These are phyloP conservation scores for Pyricularia sp. DNA, from an alignment of 2,329 filamentous ascomycete genomes.

Conservation along the genomic window DNA sequence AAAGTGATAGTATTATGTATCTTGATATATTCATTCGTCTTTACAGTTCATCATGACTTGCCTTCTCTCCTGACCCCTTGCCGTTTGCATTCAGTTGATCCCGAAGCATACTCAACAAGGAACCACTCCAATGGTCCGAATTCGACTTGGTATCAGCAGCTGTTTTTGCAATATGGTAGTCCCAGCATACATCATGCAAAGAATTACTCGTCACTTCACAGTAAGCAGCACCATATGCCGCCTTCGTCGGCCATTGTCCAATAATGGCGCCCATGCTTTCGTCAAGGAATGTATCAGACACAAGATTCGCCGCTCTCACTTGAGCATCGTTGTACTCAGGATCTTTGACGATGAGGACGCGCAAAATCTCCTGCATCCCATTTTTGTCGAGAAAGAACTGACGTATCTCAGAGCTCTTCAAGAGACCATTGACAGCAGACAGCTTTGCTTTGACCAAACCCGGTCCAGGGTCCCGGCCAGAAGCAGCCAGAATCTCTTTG, in stretches of 20 bases:
- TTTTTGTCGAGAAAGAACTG: slow-evolving; percentile 42
- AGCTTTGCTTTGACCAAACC: slow-evolving; percentile 29
- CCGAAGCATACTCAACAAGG: slow-evolving; percentile 22
- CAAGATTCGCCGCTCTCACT: slow-evolving; percentile 46
- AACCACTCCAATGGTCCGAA: slow-evolving; percentile 30
- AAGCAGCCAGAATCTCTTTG: slow-evolving; percentile 2
- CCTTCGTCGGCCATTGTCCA: slow-evolving; percentile 45
- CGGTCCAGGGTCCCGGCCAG: slow-evolving; percentile 8
- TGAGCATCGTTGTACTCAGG: slow-evolving; percentile 39
- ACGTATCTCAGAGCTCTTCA: slow-evolving; percentile 43
- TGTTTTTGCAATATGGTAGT: slow-evolving; percentile 34
- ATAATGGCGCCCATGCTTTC: slow-evolving; percentile 49
- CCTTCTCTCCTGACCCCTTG: background rate
- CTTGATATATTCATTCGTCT: background rate
- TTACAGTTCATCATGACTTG: background rate
- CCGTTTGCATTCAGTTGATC: slow-evolving; percentile 15
- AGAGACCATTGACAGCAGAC: slow-evolving; percentile 43
- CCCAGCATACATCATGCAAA: slow-evolving; percentile 42
- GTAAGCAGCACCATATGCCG: slow-evolving; percentile 21
- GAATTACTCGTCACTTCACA: slow-evolving; percentile 21
- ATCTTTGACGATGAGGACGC: slow-evolving; percentile 33
- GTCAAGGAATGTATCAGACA: slow-evolving; percentile 59
- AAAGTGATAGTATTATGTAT: background rate
- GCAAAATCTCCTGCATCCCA: slow-evolving; percentile 45
- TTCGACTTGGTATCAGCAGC: slow-evolving; percentile 24